These are phyloP conservation scores for Plasmodium falciparum DNA, from an alignment of 169 alveolate species.

Conservation along the genomic window DNA sequence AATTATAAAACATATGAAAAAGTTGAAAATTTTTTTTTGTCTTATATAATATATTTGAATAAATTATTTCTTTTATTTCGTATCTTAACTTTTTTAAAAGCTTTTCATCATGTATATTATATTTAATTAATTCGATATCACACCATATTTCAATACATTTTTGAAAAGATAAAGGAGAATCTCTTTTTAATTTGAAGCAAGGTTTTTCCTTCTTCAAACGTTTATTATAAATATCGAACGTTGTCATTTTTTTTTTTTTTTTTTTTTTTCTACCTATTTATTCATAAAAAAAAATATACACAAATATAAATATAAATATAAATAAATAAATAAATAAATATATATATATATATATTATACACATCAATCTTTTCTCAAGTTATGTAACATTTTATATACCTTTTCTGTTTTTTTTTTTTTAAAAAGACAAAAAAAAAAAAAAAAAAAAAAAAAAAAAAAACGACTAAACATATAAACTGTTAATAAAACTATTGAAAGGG, in stretches of 20 bases:
- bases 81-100: conserved; percentile 20
- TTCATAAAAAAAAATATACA: not conserved
- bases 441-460: too few relatives aligned
- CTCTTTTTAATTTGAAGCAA: too few relatives aligned
- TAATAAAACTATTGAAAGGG: too few relatives aligned
- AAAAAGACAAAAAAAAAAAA: too few relatives aligned
- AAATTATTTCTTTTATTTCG: conserved; percentile 45
- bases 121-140: conserved; percentile 30
- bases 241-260: conserved; percentile 4
- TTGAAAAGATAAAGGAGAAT: conserved; percentile 16
- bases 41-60: conserved; percentile 37
- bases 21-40: conserved; percentile 24
- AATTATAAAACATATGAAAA: conserved; percentile 34
- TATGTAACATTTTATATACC: too few relatives aligned
- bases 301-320: not conserved
- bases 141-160: conserved; percentile 44
- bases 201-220: too few relatives aligned
- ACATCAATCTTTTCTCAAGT: too few relatives aligned
- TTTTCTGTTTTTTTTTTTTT: too few relatives aligned
- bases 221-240: too few relatives aligned
- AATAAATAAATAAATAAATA: too few relatives aligned
- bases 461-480: too few relatives aligned
- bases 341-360: not conserved
- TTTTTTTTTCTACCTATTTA: conserved; percentile 3
- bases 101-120: conserved; percentile 14